Base-by-base conservation (phyloP, 2,329 filamentous ascomycete genomes). In the Colletotrichum sp. region DNA sequence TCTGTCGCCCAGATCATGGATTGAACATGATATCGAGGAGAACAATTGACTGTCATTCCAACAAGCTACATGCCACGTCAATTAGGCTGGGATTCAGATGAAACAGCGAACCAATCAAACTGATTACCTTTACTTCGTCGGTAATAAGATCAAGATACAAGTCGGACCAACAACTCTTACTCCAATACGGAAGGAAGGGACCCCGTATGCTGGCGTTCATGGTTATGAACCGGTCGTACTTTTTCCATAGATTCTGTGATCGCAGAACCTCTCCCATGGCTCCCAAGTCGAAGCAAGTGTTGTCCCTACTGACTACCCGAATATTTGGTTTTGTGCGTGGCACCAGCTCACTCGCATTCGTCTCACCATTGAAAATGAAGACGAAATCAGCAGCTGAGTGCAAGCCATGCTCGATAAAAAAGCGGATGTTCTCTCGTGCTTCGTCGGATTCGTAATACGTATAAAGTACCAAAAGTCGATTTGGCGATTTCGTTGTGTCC, bases 1-100 rank as follows among this genome's bases (percentile, higher is more conserved):
- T 86, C 84, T 8, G 85, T 86, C 9, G 84, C 83, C 78, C 80
- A 83, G 60, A 86, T 80, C 82, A 84, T 85, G 59, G 83, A 82
- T 73, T 86, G 83, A 8, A 86, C 76, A 75, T 85, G 84, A 52
- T 81, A 81, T 8, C 75, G 70, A 8, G 84, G 84, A 3, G 72
- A 69, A 80, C 84, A 86, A 74, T 82, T 85, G 16, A 80, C 79
- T 0, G 83, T 83, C 78, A 84, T 83, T 10, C 85, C 85, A 16
- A 86, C 82, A 21, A 86, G 81, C 84, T 86, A 32, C 39, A 2
- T 26, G 52, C n/a, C 52, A 26, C 52, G 24, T 55, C n/a, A 21
- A 26, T 55, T 4, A 16, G 18, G 15, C 16, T 9, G 34, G 62
- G 28, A 28, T 57, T 28, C 6, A 12, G 15, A 13, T 5, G n/a